Evolutionary conservation across 345 rosid species (phyloP), one percentile per base, ranked within the genome.

Genomic region (Rubroshorea leprosula): DNA sequence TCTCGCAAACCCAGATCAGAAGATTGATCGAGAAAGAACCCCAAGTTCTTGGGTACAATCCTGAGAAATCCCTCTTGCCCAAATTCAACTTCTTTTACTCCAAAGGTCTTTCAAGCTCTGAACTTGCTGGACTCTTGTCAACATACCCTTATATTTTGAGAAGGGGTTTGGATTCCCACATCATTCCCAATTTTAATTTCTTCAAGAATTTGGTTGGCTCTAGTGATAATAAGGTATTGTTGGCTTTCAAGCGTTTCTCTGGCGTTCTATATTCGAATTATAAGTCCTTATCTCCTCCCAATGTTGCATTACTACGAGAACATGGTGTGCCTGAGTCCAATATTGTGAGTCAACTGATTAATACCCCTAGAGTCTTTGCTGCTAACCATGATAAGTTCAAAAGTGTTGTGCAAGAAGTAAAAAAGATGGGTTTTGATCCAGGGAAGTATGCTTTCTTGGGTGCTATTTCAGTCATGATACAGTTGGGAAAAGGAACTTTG

Each of bases 81-180:
- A 78, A 76, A 60, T 63, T 81, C 38, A 49, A 55, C 12, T 78
- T 76, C 54, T 76, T 81, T 12, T 25, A 31, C 39, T 70, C 80
- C 16, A 62, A 62, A 4, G 83, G 83, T 5, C 43, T 78, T 23
- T 74, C 81, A 5, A 47, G 62, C 27, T 6, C 47, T n/a, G 66
- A 69, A 4, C 78, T 76, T 13, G 74, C 74, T 0, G 58, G 65
- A 21, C 52, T 63, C 0, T 55, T 78, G n/a, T 2, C 50, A 17
- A 44, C 68, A 16, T 60, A 67, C 55, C 78, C 79, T 0, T 59
- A 64, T 17, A 57, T 81, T 38, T 48, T 68, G 23, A 1, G 0
- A 2, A 7, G 17, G 24, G 57, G 69, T 45, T 57, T 73, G 24
- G 7, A 62, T 16, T 60, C 46, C 21, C 53, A 29, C 11, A 25